These are phyloP conservation scores for Spergularia marina DNA, from an alignment of 148 eudicot species.

Conservation along the genomic window DNA sequence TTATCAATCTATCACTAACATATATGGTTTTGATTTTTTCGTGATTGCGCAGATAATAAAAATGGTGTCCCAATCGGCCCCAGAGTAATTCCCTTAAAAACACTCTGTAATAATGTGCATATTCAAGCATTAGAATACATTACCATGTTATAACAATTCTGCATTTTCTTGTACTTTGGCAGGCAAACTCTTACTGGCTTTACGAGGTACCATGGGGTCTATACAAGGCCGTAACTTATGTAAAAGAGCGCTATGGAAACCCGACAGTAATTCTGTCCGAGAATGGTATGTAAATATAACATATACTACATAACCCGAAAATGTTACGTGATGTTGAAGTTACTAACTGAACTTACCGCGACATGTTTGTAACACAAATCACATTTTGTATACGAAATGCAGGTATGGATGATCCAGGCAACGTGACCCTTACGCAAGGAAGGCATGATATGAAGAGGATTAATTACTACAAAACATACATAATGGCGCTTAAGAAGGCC, in stretches of 20 bases:
- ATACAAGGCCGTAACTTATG: slow-evolving; percentile 71
- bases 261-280: slow-evolving; percentile 76
- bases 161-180: slow-evolving; percentile 4
- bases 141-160: not conserved
- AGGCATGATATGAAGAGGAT: slow-evolving; percentile 63
- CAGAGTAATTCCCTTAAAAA: slow-evolving; percentile 38
- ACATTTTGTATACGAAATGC: slow-evolving; percentile 13
- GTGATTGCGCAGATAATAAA: slow-evolving; percentile 46
- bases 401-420: slow-evolving; percentile 97
- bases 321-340: no score
- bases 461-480: slow-evolving; percentile 65
- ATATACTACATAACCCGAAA: no score
- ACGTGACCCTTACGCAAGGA: slow-evolving; percentile 53
- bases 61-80: slow-evolving; percentile 85
- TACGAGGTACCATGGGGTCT: slow-evolving; percentile 91
- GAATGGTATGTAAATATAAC: slow-evolving; percentile 47
- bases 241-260: slow-evolving; percentile 79
- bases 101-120: not conserved
- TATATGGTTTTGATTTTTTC: not conserved
- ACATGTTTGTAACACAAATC: no score
- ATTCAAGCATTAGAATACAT: not conserved
- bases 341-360: no score
- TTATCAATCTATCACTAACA: not conserved
- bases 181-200: slow-evolving; percentile 83
- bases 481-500: slow-evolving; percentile 53